These are phyloP conservation scores for Boletellus ananas DNA, from an alignment of 768 basidiomycete genomes.

Conservation along the genomic window DNA sequence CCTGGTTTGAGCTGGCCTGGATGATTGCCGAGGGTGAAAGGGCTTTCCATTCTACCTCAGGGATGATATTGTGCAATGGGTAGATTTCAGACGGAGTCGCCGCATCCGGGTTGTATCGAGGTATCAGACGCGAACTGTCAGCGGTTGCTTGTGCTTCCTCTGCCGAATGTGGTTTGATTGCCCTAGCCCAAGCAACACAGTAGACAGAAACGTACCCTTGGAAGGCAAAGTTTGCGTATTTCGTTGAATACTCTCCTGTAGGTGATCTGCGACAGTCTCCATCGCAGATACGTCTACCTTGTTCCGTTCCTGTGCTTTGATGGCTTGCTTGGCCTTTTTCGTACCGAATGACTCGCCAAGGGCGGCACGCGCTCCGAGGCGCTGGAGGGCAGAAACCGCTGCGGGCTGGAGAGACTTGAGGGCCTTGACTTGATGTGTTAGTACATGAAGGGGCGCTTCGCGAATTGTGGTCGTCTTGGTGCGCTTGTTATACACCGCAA, in stretches of 20 bases:
- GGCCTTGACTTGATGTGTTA: slow-evolving; percentile 79
- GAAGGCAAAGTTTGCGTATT: slow-evolving; percentile 68
- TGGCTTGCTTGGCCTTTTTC: slow-evolving; percentile 85
- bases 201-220: slow-evolving; percentile 45
- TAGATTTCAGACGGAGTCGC: slow-evolving; percentile 70
- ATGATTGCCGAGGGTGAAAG: slow-evolving; percentile 57
- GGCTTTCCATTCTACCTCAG: slow-evolving; percentile 75
- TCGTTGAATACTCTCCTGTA: slow-evolving; percentile 80
- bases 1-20: slow-evolving; percentile 42
- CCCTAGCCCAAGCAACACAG: neutral
- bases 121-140: slow-evolving; percentile 69
- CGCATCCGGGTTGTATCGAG: slow-evolving; percentile 66
- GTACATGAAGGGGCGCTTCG: slow-evolving; percentile 61
- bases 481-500: slow-evolving; percentile 77
- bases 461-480: slow-evolving; percentile 70
- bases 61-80: slow-evolving; percentile 69
- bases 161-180: slow-evolving; percentile 24
- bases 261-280: slow-evolving; percentile 74
- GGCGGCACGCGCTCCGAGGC: slow-evolving; percentile 63
- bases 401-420: slow-evolving; percentile 62
- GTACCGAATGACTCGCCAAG: slow-evolving; percentile 94
- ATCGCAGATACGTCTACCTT: slow-evolving; percentile 86
- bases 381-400: slow-evolving; percentile 45
- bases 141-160: slow-evolving; percentile 65
- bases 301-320: slow-evolving; percentile 83